These are phyloP conservation scores for Ceratocystis ficicola DNA, from an alignment of 2,329 filamentous ascomycete genomes.

Conservation along the genomic window DNA sequence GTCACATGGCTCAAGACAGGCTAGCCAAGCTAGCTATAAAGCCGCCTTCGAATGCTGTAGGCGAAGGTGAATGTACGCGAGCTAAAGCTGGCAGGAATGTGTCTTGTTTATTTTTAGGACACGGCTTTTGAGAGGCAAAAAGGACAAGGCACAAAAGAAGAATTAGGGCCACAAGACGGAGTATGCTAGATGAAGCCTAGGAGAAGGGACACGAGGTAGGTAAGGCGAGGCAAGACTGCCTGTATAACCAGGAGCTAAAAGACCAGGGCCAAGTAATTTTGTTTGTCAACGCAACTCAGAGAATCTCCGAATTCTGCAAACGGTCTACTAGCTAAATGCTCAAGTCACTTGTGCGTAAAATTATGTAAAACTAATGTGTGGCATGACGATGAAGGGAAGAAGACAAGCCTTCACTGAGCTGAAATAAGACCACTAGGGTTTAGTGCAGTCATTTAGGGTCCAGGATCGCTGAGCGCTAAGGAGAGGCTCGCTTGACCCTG, in stretches of 20 bases:
- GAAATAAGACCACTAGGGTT: no score
- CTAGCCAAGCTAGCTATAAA: no score
- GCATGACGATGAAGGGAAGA: neutral
- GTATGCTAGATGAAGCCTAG: neutral
- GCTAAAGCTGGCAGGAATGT: neutral
- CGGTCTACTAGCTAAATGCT: neutral
- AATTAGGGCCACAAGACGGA: neutral
- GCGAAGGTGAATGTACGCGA: neutral
- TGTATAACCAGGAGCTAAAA: neutral
- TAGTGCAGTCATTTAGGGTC: no score
- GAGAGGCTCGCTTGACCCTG: no score
- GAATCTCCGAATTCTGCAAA: neutral
- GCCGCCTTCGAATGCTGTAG: neutral
- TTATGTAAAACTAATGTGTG: neutral
- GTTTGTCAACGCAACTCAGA: neutral
- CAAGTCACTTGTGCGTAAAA: no score
- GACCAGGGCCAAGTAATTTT: neutral
- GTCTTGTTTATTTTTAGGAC: slow-evolving; percentile 1
- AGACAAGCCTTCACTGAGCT: neutral
- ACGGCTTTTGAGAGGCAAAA: neutral
- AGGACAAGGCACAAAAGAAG: neutral
- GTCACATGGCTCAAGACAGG: neutral
- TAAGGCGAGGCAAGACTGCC: neutral
- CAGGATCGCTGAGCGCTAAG: no score
- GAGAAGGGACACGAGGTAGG: neutral